A percentile compares a stretch with the other conserved stretches of the same genome.
phyloP scores from a whole-genome alignment of 2,329 filamentous ascomycete species.

The Fusarium papillatum region DNA sequence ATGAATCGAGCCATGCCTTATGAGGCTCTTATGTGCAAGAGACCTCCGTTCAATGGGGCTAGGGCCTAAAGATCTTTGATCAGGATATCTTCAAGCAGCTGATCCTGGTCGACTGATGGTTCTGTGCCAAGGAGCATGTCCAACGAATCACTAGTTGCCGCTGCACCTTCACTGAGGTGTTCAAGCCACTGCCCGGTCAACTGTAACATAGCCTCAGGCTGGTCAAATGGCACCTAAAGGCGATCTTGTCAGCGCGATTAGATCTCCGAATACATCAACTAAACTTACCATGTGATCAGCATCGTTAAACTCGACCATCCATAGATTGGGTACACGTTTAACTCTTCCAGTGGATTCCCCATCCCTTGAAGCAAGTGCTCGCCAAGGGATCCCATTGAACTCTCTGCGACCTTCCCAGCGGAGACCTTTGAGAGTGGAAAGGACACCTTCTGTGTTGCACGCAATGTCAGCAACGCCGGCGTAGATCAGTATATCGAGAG shows the following conservation, averaged over 20 bases:
- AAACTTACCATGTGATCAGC: neutral
- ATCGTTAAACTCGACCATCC: neutral
- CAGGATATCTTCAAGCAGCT: neutral
- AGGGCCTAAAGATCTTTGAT: neutral
- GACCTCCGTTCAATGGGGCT: no score
- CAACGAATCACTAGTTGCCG: neutral
- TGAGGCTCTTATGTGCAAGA: no score
- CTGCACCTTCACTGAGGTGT: neutral
- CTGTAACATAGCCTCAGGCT: neutral
- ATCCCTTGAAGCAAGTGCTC: neutral
- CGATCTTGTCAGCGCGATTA: neutral
- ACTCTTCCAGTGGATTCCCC: neutral
- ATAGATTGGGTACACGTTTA: neutral
- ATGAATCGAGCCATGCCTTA: no score
- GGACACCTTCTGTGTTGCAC: neutral
- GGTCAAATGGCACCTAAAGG: neutral
- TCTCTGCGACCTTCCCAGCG: neutral
- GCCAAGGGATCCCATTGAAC: neutral
- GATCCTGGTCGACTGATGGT: neutral
- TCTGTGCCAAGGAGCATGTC: neutral
- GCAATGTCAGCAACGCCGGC: neutral
- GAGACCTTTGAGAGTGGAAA: neutral
- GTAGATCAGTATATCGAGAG: neutral
- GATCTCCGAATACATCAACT: fast-evolving
- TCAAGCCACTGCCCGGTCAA: neutral